A percentile compares a stretch with the other conserved stretches of the same genome.
phyloP scores from a whole-genome alignment of 2,329 filamentous ascomycete species.

The Botryotinia narcissicola region DNA sequence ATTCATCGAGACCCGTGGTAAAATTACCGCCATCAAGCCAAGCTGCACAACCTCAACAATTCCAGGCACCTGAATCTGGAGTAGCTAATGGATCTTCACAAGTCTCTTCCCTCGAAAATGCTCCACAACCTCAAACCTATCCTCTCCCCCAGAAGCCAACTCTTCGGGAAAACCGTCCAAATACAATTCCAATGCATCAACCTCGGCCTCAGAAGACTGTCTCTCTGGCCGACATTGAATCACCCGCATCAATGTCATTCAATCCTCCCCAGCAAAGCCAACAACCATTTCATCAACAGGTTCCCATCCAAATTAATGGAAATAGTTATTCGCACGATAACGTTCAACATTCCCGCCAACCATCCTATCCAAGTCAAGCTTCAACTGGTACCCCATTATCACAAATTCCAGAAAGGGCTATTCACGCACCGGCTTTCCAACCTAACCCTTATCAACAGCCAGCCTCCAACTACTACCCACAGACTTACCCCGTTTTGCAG shows the following conservation, averaged over 20 bases:
- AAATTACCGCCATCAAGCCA: slow-evolving; percentile 65
- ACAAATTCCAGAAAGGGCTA: slow-evolving; percentile 88
- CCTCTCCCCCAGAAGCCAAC: slow-evolving; percentile 57
- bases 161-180: slow-evolving; percentile 55
- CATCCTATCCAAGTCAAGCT: slow-evolving; percentile 67
- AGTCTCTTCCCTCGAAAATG: slow-evolving; percentile 43
- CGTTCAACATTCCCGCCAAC: slow-evolving; percentile 61
- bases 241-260: slow-evolving; percentile 58
- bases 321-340: slow-evolving; percentile 53
- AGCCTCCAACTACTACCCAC: slow-evolving; percentile 53
- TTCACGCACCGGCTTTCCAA: slow-evolving; percentile 88
- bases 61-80: slow-evolving; percentile 38
- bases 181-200: slow-evolving; percentile 76
- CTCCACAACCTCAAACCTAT: slow-evolving; percentile 51
- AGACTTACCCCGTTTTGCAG: slow-evolving; percentile 54
- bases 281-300: slow-evolving; percentile 90
- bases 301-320: slow-evolving; percentile 70
- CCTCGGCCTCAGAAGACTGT: slow-evolving; percentile 93
- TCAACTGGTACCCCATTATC: slow-evolving; percentile 79
- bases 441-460: slow-evolving; percentile 62
- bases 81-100: slow-evolving; percentile 28
- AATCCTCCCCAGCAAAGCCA: slow-evolving; percentile 64
- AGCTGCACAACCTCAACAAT: slow-evolving; percentile 30
- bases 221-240: slow-evolving; percentile 89
- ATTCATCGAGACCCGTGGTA: slow-evolving; percentile 70